Base-by-base conservation (phyloP, 805 yeast species). In the Helenozyma baotianmanensis region DNA sequence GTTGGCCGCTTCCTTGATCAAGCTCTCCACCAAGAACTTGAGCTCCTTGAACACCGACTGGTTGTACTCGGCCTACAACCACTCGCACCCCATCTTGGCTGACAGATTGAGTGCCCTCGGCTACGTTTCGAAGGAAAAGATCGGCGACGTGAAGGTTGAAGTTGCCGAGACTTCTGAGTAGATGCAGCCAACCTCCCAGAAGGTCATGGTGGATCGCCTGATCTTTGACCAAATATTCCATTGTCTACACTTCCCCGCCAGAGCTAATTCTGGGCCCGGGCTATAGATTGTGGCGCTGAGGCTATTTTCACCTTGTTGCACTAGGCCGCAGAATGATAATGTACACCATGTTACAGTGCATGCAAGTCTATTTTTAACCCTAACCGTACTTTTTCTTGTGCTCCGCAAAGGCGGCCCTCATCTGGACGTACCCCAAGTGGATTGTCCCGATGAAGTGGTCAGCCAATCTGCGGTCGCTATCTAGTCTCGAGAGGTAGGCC, bases 401-500 rank as follows among this genome's bases (percentile, higher is more conserved):
- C 17, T 60, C 70, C 6, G 65, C 65, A 38, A 74, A 65, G 18
- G 70, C 74, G 33, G 66, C 64, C 49, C 95, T 69, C 79, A 89
- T 80, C 32, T 72, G 78, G 2, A 80, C 89, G 55, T 81, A 88
- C 0, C 88, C 90, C 42, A 84, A 53, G 61, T 89, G 97, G 38
- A 85, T 76, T 48, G 86, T 87, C 1, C 97, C 97, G 15, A 80
- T 60, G 53, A 86, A 88, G 56, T 89, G 97, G 47, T 85, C 96
- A 1, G 90, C 95, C 42, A 89, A 64, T 46, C 97, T 70, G 54
- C 88, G 70, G 54, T 89, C 97, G 38, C 82, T 85, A 55, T 89
- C 97, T 35, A 88, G 62, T 40, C 90, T 66, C 7, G 95, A 83
- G 23, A 90, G 63, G 50, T 82, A 87, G 1, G 95, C 95, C 1